Conservation (phyloP, 768 basidiomycete genomes). For the Lactifluus subvellereus region DNA sequence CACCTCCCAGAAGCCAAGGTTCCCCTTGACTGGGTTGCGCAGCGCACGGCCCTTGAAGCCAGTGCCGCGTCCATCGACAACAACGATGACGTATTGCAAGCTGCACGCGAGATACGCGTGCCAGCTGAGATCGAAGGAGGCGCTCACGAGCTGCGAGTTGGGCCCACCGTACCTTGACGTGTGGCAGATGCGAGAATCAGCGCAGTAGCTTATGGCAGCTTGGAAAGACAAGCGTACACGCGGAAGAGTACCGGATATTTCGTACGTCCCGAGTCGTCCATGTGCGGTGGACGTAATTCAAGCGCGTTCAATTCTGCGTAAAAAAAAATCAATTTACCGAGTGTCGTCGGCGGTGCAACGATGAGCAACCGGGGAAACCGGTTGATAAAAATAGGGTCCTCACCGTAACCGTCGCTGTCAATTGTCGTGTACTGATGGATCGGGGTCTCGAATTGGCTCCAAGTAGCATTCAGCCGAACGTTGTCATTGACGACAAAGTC, state of each 20-base stretch:
- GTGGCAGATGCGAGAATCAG: not conserved
- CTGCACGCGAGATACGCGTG: constrained; percentile 79
- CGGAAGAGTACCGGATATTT: constrained; percentile 93
- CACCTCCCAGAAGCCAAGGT: constrained; percentile 87
- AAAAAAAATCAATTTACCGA: not conserved
- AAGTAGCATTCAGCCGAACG: constrained; percentile 52
- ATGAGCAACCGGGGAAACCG: not conserved
- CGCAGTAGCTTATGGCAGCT: not conserved
- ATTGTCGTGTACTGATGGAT: constrained; percentile 67
- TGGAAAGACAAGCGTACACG: constrained; percentile 43
- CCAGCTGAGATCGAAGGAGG: constrained; percentile 71
- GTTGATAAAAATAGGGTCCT: not conserved
- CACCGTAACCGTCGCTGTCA: constrained; percentile 73
- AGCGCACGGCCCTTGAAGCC: constrained; percentile 82
- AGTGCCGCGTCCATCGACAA: constrained; percentile 91
- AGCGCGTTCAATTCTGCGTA: constrained; percentile 76
- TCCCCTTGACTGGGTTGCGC: constrained; percentile 81
- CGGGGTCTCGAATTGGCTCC: constrained; percentile 65
- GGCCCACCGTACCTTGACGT: constrained; percentile 81
- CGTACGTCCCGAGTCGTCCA: constrained; percentile 92
- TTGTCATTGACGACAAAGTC: constrained; percentile 69
- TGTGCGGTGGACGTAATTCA: constrained; percentile 84
- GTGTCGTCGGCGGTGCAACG: not conserved
- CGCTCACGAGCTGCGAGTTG: constrained; percentile 68
- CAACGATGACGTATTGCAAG: constrained; percentile 78